A percentile compares a stretch with the other conserved stretches of the same genome.
Evolutionary conservation across 1,139 yeast species (phyloP).

Genomic region (Geotrichum phurueaensis): DNA sequence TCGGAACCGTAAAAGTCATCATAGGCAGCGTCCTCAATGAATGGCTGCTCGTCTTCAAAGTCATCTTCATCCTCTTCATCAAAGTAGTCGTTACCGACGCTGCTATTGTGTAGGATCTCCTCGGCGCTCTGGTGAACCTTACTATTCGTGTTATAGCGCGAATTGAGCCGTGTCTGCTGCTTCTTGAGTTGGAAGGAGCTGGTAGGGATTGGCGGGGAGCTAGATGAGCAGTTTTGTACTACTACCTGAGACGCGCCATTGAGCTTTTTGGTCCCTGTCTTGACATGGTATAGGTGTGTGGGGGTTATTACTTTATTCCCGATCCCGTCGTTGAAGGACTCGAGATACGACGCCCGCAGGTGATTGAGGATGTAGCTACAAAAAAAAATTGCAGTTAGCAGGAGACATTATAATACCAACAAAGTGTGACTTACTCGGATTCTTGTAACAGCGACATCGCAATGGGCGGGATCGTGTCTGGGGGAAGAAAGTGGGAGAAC

Average conservation of each 20-base stretch:
- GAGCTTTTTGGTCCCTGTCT: constrained; percentile 24
- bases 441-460: constrained; percentile 31
- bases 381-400: not conserved
- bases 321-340: constrained; percentile 32
- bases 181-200: not conserved
- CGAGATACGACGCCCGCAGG: constrained; percentile 33
- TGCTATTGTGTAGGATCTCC: constrained; percentile 5
- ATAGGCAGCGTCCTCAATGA: constrained; percentile 18
- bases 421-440: constrained; percentile 24
- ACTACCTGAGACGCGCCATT: constrained; percentile 16
- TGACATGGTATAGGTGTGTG: constrained; percentile 30
- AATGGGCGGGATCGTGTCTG: not conserved
- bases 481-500: not conserved
- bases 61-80: constrained; percentile 18
- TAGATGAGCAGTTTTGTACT: constrained; percentile 9
- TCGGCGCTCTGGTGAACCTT: constrained; percentile 4
- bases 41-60: constrained; percentile 16
- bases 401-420: not conserved
- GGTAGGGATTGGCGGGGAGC: constrained; percentile 19
- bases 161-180: not conserved
- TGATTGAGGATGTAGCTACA: constrained; percentile 31
- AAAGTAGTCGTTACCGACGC: constrained; percentile 16
- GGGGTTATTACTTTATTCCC: constrained; percentile 33
- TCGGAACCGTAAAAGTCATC: constrained; percentile 19
- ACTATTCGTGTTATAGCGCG: not conserved